These are phyloP conservation scores for Suhomyces coccinellae DNA, from an alignment of 1,139 yeast species.

Conservation along the genomic window DNA sequence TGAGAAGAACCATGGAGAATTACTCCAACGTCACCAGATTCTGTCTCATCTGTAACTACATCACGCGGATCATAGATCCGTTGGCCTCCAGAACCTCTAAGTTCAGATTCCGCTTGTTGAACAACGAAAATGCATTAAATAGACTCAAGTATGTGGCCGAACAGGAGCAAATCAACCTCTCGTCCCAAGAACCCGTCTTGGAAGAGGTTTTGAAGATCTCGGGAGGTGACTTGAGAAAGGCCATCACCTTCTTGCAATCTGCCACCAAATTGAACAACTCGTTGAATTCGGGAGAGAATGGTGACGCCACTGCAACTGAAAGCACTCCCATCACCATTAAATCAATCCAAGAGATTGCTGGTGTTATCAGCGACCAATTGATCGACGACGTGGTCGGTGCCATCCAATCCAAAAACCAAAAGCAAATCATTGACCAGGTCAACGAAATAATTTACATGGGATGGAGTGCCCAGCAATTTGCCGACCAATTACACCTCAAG, in stretches of 20 bases:
- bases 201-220: constrained; percentile 66
- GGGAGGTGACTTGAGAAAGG: constrained; percentile 89
- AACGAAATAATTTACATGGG: constrained; percentile 67
- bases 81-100: constrained; percentile 94
- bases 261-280: constrained; percentile 63
- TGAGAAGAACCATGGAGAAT: constrained; percentile 95
- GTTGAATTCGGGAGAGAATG: constrained; percentile 23
- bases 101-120: constrained; percentile 82
- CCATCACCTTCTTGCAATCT: constrained; percentile 87
- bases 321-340: constrained; percentile 37
- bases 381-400: constrained; percentile 46
- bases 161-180: constrained; percentile 50
- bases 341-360: constrained; percentile 75
- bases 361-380: constrained; percentile 66
- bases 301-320: constrained; percentile 26
- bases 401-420: constrained; percentile 37
- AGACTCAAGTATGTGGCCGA: constrained; percentile 65
- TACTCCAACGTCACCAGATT: constrained; percentile 90
- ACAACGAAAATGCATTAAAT: constrained; percentile 64
- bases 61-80: constrained; percentile 94
- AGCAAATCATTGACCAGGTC: constrained; percentile 46
- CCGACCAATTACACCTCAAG: constrained; percentile 77
- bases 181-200: constrained; percentile 46
- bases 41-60: constrained; percentile 91
- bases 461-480: constrained; percentile 81